Base-by-base conservation (phyloP, 2,329 filamentous ascomycete genomes). In the Microcera coccophila region DNA sequence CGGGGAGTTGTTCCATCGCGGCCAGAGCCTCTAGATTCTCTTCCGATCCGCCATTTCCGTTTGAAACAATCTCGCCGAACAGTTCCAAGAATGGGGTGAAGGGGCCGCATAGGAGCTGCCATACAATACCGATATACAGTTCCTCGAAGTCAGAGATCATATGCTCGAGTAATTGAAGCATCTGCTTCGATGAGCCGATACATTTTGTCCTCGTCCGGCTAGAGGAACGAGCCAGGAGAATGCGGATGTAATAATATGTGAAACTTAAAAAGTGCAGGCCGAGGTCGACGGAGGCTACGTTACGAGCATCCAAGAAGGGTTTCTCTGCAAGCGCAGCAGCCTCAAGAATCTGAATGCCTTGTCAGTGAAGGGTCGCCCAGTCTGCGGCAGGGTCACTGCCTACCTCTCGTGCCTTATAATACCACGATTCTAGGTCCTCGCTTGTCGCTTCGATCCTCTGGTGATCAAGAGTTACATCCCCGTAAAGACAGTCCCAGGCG, bases 401-500 rank as follows among this genome's bases (percentile, higher is more conserved):
- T 10, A 33, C 31, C 31, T 33, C 10, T 15, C 10, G 10, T 16
- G 31, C 31, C 15, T 33, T 7, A 8, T 33, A 15, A 33, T 33
- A 15, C 31, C 31, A 33, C 10, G 31, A 10, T 7, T 33, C 31
- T 16, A 33, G 15, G 9, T 33, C 16, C 7, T 10, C n/a, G n/a
- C n/a, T n/a, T n/a, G n/a, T n/a, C n/a, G n/a, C 31, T 16, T 16
- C 16, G 10, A 33, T 15, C 16, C 16, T 16, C 8, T 10, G 9
- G 9, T 8, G 10, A 8, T 10, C 9, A 33, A 8, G 10, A 8
- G 31, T 7, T 10, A 38, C 34, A 17, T 42, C 21, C 12, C 40
- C 34, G n/a, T 38, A 42, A 18, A 42, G 34, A 17, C 18, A 24
- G n/a, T 42, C 33, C 40, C 40, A 42, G 5, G 26, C 34, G 32